phyloP scores from a whole-genome alignment of 345 rosid species.

The Camelina sativa region DNA sequence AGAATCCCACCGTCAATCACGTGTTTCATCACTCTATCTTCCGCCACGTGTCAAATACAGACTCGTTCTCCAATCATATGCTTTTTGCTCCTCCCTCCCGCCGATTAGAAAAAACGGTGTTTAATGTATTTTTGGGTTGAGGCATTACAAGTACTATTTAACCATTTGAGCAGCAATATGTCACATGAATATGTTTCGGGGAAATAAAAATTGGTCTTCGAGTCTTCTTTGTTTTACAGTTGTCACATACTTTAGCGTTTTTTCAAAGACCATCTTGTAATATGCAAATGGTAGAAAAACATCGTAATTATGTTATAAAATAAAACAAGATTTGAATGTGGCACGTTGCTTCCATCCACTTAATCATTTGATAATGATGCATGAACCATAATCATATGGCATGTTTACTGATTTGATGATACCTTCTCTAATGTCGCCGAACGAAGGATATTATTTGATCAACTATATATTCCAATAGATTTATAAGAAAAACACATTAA shows the following conservation, averaged over 20 bases:
- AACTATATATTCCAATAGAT: conserved; percentile 10
- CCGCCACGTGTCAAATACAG: conserved; percentile 31
- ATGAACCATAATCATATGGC: conserved; percentile 34
- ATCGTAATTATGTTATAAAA: background rate
- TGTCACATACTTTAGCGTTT: background rate
- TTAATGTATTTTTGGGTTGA: background rate
- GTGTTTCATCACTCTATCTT: conserved; percentile 19
- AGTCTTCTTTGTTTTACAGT: conserved; percentile 19
- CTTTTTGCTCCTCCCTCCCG: conserved; percentile 13
- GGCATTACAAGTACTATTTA: background rate
- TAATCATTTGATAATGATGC: conserved; percentile 37
- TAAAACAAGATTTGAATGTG: conserved; percentile 14
- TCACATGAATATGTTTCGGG: conserved; percentile 17
- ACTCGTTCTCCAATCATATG: conserved; percentile 31
- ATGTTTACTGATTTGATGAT: conserved; percentile 25
- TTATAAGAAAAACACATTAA: background rate
- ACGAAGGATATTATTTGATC: background rate
- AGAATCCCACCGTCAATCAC: conserved; percentile 47
- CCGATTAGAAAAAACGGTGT: conserved; percentile 1
- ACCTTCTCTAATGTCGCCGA: conserved; percentile 18
- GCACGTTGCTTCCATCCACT: conserved; percentile 39
- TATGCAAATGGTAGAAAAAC: background rate
- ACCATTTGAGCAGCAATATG: background rate
- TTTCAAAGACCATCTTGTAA: background rate
- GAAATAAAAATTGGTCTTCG: background rate